These are phyloP conservation scores for Dothidotthia symphoricarpi DNA, from an alignment of 2,329 filamentous ascomycete species.

Conservation along the genomic window DNA sequence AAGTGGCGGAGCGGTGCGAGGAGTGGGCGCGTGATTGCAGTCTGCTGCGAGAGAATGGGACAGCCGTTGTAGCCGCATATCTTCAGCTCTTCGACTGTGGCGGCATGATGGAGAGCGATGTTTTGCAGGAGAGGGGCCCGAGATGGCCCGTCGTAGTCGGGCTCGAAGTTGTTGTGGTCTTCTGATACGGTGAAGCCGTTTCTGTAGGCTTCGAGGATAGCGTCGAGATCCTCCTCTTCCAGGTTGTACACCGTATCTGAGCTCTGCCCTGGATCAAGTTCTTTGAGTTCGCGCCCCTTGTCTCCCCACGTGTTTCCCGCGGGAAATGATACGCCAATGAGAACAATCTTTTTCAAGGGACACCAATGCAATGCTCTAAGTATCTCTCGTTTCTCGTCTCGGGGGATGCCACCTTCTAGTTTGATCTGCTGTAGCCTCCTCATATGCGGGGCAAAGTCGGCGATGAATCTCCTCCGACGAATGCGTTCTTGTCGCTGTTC, in stretches of 20 bases:
- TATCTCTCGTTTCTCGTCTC: slow-evolving; percentile 49
- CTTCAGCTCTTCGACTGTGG: slow-evolving; percentile 47
- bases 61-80: slow-evolving; percentile 50
- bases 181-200: slow-evolving; percentile 14
- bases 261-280: slow-evolving; percentile 26
- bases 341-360: slow-evolving; percentile 46
- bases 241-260: slow-evolving; percentile 22
- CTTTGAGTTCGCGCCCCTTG: slow-evolving; percentile 33
- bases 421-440: slow-evolving; percentile 46
- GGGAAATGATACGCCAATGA: slow-evolving; percentile 47
- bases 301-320: slow-evolving; percentile 49
- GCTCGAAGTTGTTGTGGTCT: slow-evolving; percentile 23
- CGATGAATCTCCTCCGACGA: slow-evolving; percentile 43
- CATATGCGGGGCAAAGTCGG: slow-evolving; percentile 45
- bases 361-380: slow-evolving; percentile 45
- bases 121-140: slow-evolving; percentile 44
- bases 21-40: slow-evolving; percentile 41
- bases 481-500: slow-evolving; percentile 21
- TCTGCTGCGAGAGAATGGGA: slow-evolving; percentile 41
- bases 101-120: slow-evolving; percentile 43
- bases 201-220: slow-evolving; percentile 24
- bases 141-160: slow-evolving; percentile 44
- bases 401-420: slow-evolving; percentile 48
- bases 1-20: slow-evolving; percentile 44
- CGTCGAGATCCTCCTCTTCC: slow-evolving; percentile 31